Evolutionary conservation across 1,284 basidiomycete genomes (phyloP).

Genomic region (Gymnopus androsaceus): DNA sequence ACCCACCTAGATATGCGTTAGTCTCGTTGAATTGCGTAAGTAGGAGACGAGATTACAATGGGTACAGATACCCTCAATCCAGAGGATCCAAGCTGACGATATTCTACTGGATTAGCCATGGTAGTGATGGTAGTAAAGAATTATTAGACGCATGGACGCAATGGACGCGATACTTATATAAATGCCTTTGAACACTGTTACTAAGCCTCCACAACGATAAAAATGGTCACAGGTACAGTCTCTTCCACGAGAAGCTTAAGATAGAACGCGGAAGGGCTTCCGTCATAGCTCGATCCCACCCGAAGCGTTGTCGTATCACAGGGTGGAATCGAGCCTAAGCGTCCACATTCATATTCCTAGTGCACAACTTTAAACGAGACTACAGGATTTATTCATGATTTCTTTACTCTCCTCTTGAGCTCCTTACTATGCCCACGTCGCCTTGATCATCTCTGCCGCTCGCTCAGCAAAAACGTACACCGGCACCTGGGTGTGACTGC

Average conservation of each 20-base stretch:
- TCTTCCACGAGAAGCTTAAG: too few relatives aligned
- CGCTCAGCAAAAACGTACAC: constrained; percentile 17
- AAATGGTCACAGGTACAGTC: too few relatives aligned
- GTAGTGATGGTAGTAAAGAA: neutral
- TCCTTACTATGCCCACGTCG: constrained; percentile 4
- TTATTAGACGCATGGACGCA: neutral
- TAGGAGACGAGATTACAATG: constrained; percentile 26
- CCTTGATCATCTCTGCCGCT: constrained; percentile 12
- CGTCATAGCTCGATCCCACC: too few relatives aligned
- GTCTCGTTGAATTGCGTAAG: neutral
- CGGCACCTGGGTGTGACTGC: constrained; percentile 14
- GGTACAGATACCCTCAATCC: constrained; percentile 48
- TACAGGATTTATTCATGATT: too few relatives aligned
- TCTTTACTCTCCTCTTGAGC: too few relatives aligned
- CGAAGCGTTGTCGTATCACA: too few relatives aligned
- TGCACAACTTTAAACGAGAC: too few relatives aligned
- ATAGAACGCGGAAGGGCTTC: too few relatives aligned
- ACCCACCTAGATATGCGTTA: constrained; percentile 15
- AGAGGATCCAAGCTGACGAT: constrained; percentile 35
- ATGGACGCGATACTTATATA: neutral
- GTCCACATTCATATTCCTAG: too few relatives aligned
- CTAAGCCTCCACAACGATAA: too few relatives aligned
- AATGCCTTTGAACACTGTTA: too few relatives aligned
- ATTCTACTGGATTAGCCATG: constrained; percentile 12
- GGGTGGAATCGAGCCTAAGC: too few relatives aligned